Base-by-base conservation (phyloP, 2,329 filamentous ascomycete species). In the Epichloe gansuensis region DNA sequence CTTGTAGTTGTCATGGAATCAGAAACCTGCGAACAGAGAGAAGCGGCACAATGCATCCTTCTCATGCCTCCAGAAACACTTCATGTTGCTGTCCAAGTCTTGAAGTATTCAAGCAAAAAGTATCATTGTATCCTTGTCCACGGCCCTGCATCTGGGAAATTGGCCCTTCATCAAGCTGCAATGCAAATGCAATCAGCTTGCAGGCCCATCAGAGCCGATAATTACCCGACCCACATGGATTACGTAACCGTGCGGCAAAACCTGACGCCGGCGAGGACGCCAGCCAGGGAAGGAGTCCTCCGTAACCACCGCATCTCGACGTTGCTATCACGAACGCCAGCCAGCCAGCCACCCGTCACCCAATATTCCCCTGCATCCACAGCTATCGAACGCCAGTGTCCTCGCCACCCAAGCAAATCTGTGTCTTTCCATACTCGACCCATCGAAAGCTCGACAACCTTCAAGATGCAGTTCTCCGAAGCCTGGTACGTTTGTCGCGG, bases 381-480 rank as follows among this genome's bases (percentile, higher is more conserved):
- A 42, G 23, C 39, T 45, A 45, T 37, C 49, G 54, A 48, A 39
- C 50, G 52, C n/a, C 41, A 48, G 34, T 38, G 46, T 15, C 35
- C 11, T 39, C 34, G 21, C 37, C 7, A 35, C 49, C 23, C 12
- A 47, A 17, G 15, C 17, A 41, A n/a, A 57, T 56, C 17, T 21
- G 17, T 21, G 17, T 21, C 52, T 54, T 50, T 57, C 50, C 47
- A 51, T 53, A 57, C 48, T 38, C 44, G 48, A 51, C 54, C 50
- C 54, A 56, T 53, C 49, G 39, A 57, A 54, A 61, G 58, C 56
- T 60, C 55, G 67, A 61, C 58, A 67, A 48, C 66, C 67, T 65
- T 58, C 76, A 85, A 74, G 67, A 91, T 93, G 87, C 73, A 43
- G 23, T 44, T 82, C 70, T 76, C 85, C 65, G 86, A 91, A 77